These are phyloP conservation scores for Mimosa pudica DNA, from an alignment of 306 rosid genomes.

Conservation along the genomic window DNA sequence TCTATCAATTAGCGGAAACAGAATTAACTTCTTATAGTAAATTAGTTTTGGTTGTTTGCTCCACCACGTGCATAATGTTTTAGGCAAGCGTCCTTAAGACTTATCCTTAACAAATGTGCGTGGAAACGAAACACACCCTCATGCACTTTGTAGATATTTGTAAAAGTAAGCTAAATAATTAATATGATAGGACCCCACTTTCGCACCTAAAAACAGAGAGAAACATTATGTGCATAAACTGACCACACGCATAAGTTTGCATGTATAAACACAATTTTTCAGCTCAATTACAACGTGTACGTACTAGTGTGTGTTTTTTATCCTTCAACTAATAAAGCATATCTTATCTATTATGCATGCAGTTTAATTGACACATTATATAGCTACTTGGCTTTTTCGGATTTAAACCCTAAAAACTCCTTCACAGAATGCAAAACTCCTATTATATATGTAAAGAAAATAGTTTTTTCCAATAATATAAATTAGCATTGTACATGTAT, in stretches of 20 bases:
- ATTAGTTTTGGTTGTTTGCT: not conserved
- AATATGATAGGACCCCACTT: not conserved
- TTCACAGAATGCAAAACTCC: no score
- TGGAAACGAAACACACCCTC: not conserved
- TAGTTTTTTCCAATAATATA: no score
- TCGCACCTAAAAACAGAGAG: not conserved
- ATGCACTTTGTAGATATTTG: not conserved
- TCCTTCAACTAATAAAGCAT: not conserved
- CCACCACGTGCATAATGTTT: not conserved
- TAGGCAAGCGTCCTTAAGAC: not conserved
- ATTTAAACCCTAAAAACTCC: no score
- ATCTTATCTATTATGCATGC: no score
- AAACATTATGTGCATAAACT: not conserved
- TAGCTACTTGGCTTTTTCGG: no score
- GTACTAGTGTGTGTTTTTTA: not conserved
- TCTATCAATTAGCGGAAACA: not conserved
- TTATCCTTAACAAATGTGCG: not conserved
- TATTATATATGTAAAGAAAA: no score
- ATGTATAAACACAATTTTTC: not conserved
- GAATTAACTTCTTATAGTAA: not conserved
- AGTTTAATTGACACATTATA: no score
- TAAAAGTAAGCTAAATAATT: not conserved
- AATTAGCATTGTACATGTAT: no score
- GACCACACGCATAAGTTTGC: not conserved
- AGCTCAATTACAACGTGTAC: not conserved